These are phyloP conservation scores for Paramecium pentaurelia DNA, from an alignment of 73 alveolate species.

Conservation along the genomic window DNA sequence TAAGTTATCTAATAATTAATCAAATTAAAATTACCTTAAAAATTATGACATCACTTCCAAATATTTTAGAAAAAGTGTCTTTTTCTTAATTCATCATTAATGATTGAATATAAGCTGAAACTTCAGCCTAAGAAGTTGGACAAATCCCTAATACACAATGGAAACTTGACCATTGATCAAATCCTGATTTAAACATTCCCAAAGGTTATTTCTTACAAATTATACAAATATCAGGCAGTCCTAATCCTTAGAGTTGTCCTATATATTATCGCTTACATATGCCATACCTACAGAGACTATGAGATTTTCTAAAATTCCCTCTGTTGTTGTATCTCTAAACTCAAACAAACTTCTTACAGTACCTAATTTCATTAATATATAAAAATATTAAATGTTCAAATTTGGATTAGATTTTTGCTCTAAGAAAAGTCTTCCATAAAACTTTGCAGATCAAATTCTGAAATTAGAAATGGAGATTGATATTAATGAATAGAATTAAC, in stretches of 20 bases:
- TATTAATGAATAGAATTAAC: not conserved
- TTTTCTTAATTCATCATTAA: not conserved
- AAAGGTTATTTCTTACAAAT: not conserved
- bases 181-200: not conserved
- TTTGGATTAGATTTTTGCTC: not conserved
- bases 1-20: not conserved
- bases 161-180: not conserved
- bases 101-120: not conserved
- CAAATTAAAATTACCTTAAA: not conserved
- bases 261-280: not conserved
- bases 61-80: not conserved
- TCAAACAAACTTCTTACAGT: not conserved
- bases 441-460: not conserved
- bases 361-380: not conserved
- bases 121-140: conserved; percentile 28
- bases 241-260: conserved; percentile 20
- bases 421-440: not conserved
- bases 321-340: not conserved
- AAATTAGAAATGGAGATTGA: not conserved
- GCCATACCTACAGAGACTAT: not conserved
- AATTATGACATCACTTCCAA: conserved; percentile 7
- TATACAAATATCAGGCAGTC: conserved; percentile 19
- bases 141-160: conserved; percentile 20
- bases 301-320: not conserved
- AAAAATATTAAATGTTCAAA: not conserved